Conservation (phyloP, 2,329 filamentous ascomycete genomes). For the Claviceps sp. region DNA sequence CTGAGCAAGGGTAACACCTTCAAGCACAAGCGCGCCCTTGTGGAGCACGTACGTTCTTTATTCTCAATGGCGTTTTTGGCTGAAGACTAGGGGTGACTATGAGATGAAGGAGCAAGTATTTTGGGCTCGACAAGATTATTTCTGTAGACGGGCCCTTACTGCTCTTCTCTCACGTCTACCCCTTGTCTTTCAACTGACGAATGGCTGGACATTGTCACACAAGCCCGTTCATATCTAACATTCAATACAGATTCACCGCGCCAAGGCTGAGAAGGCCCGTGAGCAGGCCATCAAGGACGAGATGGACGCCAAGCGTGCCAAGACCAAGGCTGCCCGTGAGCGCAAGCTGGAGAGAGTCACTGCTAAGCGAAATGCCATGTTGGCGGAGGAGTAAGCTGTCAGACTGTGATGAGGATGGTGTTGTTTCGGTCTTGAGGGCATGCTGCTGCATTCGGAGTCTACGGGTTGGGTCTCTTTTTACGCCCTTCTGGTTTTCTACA, state of each 20-base stretch:
- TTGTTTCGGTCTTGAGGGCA: constrained; percentile 35
- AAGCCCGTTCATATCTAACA: not conserved
- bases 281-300: constrained; percentile 95
- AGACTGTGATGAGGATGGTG: constrained; percentile 24
- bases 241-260: constrained; percentile 82
- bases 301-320: constrained; percentile 99
- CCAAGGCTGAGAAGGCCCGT: constrained; percentile 98
- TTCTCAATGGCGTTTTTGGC: not conserved
- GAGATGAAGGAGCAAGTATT: no score
- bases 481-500: constrained; percentile 32
- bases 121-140: no score
- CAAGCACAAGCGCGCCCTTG: constrained; percentile 99
- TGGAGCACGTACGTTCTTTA: constrained; percentile 84
- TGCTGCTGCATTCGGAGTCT: constrained; percentile 49
- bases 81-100: no score
- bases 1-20: constrained; percentile 99
- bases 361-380: constrained; percentile 80
- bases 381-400: constrained; percentile 50
- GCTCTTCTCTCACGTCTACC: no score
- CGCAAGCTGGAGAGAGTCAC: constrained; percentile 85
- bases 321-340: constrained; percentile 99
- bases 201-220: no score
- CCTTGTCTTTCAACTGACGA: no score
- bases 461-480: constrained; percentile 41
- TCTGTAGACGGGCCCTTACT: no score